Evolutionary conservation across 768 basidiomycete genomes (phyloP).

Genomic region (Vararia minispora): DNA sequence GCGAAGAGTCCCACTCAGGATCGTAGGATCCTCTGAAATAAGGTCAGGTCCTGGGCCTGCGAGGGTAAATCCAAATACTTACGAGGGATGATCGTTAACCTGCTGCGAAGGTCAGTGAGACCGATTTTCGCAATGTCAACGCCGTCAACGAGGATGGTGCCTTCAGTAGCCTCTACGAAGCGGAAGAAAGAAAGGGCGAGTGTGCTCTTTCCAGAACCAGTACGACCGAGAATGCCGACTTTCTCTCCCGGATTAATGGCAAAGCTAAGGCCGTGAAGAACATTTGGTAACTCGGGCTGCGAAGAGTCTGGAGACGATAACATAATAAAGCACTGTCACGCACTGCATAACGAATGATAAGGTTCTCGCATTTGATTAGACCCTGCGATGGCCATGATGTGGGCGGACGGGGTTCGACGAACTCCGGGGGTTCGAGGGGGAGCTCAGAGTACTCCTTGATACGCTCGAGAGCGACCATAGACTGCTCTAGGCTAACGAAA

Average conservation of each 20-base stretch:
- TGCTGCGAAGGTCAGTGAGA: conserved; percentile 68
- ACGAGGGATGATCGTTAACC: conserved; percentile 70
- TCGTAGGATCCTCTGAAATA: conserved; percentile 72
- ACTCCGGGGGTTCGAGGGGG: conserved; percentile 68
- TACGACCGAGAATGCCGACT: conserved; percentile 65
- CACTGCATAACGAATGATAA: conserved; percentile 72
- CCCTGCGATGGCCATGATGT: conserved; percentile 70
- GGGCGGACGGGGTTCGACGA: conserved; percentile 75
- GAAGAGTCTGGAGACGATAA: conserved; percentile 3
- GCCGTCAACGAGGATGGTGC: conserved; percentile 66
- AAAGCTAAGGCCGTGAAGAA: conserved; percentile 73
- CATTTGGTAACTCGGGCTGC: conserved; percentile 79
- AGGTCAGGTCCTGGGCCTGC: not conserved
- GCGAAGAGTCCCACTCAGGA: conserved; percentile 72
- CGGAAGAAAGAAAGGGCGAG: conserved; percentile 80
- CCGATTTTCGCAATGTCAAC: conserved; percentile 72
- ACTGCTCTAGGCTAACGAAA: conserved; percentile 84
- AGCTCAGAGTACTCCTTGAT: conserved; percentile 88
- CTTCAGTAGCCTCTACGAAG: conserved; percentile 78
- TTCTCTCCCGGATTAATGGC: conserved; percentile 67
- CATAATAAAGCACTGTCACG: not conserved
- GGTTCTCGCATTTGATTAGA: conserved; percentile 56
- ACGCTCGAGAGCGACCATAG: conserved; percentile 86
- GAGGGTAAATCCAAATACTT: conserved; percentile 17
- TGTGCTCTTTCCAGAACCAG: conserved; percentile 65